Evolutionary conservation across 495 filamentous ascomycete genomes (phyloP).

Genomic region (Amphirosellinia nigrospora): DNA sequence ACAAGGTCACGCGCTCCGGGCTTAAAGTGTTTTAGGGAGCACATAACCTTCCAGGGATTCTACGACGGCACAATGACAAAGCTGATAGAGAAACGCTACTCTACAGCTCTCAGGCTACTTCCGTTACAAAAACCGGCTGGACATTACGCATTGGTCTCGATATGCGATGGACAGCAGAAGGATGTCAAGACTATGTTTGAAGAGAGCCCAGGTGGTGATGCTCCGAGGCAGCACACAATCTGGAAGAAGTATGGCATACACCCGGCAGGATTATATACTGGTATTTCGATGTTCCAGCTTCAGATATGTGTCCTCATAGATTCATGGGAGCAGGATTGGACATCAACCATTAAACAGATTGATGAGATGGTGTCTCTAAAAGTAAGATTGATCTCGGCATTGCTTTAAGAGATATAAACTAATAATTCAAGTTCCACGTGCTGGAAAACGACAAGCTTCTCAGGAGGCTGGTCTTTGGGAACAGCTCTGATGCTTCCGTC

Average conservation of each 20-base stretch:
- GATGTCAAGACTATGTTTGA: not conserved
- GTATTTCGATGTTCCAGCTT: constrained; percentile 4
- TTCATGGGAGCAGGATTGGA: constrained; percentile 15
- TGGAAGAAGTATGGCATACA: not conserved
- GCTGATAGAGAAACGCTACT: constrained; percentile 3
- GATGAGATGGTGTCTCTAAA: not conserved
- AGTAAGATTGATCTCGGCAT: not conserved
- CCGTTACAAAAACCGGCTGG: not conserved
- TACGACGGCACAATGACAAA: not conserved
- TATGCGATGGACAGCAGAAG: not conserved
- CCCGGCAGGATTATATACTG: constrained; percentile 9
- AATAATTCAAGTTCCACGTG: not conserved
- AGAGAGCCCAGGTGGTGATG: not conserved
- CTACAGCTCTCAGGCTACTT: not conserved
- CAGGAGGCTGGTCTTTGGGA: not conserved
- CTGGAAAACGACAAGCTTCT: not conserved
- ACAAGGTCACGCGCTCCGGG: not conserved
- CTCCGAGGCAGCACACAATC: not conserved
- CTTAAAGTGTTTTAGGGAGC: not conserved
- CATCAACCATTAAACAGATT: not conserved
- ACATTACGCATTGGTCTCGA: not conserved
- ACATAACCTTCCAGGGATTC: not conserved
- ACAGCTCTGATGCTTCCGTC: not conserved
- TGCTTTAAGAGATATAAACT: not conserved
- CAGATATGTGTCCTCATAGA: constrained; percentile 3